Base-by-base conservation (phyloP, 2,329 filamentous ascomycete species). In the Lecanoromycetidae sp. region DNA sequence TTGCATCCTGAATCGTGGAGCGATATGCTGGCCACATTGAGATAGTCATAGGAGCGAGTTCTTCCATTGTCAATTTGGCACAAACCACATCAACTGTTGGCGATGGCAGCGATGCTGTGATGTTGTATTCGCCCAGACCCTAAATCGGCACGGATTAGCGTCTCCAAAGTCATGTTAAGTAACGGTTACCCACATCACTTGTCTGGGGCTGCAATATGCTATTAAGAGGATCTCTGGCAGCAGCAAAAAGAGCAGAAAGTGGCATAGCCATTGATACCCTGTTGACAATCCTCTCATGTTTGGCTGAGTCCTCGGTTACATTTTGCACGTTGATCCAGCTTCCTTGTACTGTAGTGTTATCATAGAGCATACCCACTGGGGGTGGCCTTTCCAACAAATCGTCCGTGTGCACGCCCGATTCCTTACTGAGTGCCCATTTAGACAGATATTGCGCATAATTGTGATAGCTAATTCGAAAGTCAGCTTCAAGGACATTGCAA, bases 261-360 rank as follows among this genome's bases (percentile, higher is more conserved):
- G 85, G 85, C 72, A 88, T 80, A 0, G 83, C 82, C 54, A 87
- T 69, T 0, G 81, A 84, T 20, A 86, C 77, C 52, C 88, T 87
- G 59, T 87, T 84, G 56, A 90, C 67, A 32, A 83, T 70, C 22
- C 82, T 70, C 10, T 35, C 13, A 17, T 27, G 46, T 12, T 68
- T 58, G 4, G 68, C 58, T 5, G 71, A 80, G 0, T 69, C 64
- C 4, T 65, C 61, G 0, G 70, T 68, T n/a, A 79, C 71, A 47
- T 84, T 68, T 29, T 70, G 63, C 9, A 70, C 63, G 2, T 71
- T 71, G 32, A 88, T 77, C 84, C 84, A 90, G 2, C 76, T 70
- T 0, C 77, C 79, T 1, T 65, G 70, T 47, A 88, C 68, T 0
- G 82, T 86, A 0, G 80, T 86, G 54, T 87, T 87, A 49, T 87